These are phyloP conservation scores for Phaeomoniella chlamydospora DNA, from an alignment of 2,329 filamentous ascomycete species.

Conservation along the genomic window DNA sequence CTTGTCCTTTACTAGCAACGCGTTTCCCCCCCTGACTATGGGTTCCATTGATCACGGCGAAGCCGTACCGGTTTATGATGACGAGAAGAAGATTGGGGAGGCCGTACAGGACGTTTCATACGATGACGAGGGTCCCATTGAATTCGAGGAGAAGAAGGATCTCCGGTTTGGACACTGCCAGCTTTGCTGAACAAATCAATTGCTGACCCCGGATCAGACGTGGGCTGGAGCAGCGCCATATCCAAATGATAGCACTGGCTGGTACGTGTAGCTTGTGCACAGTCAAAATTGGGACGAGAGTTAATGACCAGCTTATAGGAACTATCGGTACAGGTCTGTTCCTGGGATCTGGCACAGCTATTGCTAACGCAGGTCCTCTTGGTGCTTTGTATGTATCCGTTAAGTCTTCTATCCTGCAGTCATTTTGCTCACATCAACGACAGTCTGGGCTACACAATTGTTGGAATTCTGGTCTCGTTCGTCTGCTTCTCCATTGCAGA, in stretches of 20 bases:
- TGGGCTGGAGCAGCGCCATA: constrained; percentile 18
- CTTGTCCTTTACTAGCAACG: too few relatives aligned
- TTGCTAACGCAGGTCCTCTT: constrained; percentile 17
- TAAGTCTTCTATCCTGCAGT: too few relatives aligned
- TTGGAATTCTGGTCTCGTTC: constrained; percentile 51
- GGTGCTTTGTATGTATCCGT: constrained; percentile 11
- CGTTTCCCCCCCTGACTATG: too few relatives aligned
- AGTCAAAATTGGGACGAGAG: too few relatives aligned
- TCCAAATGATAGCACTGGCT: constrained; percentile 23
- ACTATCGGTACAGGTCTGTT: constrained; percentile 23
- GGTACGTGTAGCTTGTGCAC: constrained; percentile 22
- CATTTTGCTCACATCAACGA: not conserved
- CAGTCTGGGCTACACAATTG: constrained; percentile 17
- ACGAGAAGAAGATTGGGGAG: not conserved
- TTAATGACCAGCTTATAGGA: too few relatives aligned
- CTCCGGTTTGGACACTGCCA: not conserved
- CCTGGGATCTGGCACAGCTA: constrained; percentile 18
- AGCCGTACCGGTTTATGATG: not conserved
- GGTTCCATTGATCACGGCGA: not conserved
- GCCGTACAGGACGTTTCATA: not conserved
- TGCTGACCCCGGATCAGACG: constrained; percentile 6
- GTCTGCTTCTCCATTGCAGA: constrained; percentile 32
- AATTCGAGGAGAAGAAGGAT: constrained; percentile 1
- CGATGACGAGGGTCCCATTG: not conserved
- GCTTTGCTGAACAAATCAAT: not conserved